Conservation (phyloP, 768 basidiomycete species). For the Kwoniella shandongensis region DNA sequence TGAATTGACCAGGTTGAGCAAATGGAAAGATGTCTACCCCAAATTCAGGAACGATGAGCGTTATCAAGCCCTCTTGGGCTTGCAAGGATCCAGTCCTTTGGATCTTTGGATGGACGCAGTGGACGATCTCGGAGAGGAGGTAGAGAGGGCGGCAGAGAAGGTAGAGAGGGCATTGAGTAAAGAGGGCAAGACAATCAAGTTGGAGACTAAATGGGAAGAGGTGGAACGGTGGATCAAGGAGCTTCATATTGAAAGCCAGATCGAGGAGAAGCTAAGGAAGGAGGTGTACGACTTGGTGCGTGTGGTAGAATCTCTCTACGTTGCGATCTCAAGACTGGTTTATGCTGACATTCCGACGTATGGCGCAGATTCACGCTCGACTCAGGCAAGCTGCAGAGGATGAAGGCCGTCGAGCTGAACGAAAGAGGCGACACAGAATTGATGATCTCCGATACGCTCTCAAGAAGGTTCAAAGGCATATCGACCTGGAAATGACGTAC, state of each 20-base stretch:
- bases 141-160: slow-evolving; percentile 73
- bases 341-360: slow-evolving; percentile 2
- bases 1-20: slow-evolving; percentile 73
- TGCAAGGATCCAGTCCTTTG: slow-evolving; percentile 88
- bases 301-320: background rate
- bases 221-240: slow-evolving; percentile 46
- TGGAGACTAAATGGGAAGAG: slow-evolving; percentile 46
- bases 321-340: background rate
- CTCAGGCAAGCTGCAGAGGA: slow-evolving; percentile 76
- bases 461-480: slow-evolving; percentile 78
- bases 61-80: slow-evolving; percentile 86
- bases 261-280: slow-evolving; percentile 62
- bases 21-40: slow-evolving; percentile 89
- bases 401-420: slow-evolving; percentile 72
- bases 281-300: slow-evolving; percentile 56
- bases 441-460: slow-evolving; percentile 95
- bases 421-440: slow-evolving; percentile 79
- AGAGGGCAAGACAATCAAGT: slow-evolving; percentile 31
- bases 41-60: slow-evolving; percentile 71
- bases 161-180: slow-evolving; percentile 56
- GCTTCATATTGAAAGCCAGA: slow-evolving; percentile 60
- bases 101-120: slow-evolving; percentile 95
- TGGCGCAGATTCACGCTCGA: slow-evolving; percentile 67
- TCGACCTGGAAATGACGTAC: slow-evolving; percentile 72
- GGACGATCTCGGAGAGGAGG: slow-evolving; percentile 79